Conservation (phyloP, 306 rosid species). For the Psophocarpus tetragonolobus region DNA sequence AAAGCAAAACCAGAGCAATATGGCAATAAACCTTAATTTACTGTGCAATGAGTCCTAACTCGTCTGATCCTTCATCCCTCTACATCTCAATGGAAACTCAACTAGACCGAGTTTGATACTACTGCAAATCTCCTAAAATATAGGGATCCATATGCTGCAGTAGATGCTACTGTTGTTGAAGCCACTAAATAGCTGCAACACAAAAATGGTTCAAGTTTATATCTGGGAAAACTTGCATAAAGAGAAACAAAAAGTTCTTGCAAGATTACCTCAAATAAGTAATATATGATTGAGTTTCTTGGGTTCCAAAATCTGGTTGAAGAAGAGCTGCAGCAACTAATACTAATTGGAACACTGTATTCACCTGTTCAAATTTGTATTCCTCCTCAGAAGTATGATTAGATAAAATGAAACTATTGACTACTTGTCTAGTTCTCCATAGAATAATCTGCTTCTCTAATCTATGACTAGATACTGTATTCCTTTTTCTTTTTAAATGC, state of each 20-base stretch:
- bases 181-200: slow-evolving; percentile 90
- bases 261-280: slow-evolving; percentile 63
- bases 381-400: slow-evolving; percentile 15
- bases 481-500: background rate
- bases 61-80: background rate
- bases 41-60: background rate
- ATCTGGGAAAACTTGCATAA: slow-evolving; percentile 31
- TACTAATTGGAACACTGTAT: slow-evolving; percentile 86
- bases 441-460: background rate
- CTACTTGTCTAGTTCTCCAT: background rate
- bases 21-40: background rate
- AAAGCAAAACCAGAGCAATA: background rate
- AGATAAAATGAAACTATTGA: background rate
- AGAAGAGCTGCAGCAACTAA: slow-evolving; percentile 86
- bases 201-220: slow-evolving; percentile 14
- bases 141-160: slow-evolving; percentile 68
- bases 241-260: slow-evolving; percentile 4
- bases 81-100: slow-evolving; percentile 5
- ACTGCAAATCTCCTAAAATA: slow-evolving; percentile 47
- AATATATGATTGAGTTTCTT: slow-evolving; percentile 61
- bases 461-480: background rate
- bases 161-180: slow-evolving; percentile 63
- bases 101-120: slow-evolving; percentile 23
- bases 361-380: slow-evolving; percentile 55
- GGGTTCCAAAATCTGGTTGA: slow-evolving; percentile 90